Conservation (phyloP, 1,139 yeast genomes). For the Zygosaccharomyces pseudobailii region DNA sequence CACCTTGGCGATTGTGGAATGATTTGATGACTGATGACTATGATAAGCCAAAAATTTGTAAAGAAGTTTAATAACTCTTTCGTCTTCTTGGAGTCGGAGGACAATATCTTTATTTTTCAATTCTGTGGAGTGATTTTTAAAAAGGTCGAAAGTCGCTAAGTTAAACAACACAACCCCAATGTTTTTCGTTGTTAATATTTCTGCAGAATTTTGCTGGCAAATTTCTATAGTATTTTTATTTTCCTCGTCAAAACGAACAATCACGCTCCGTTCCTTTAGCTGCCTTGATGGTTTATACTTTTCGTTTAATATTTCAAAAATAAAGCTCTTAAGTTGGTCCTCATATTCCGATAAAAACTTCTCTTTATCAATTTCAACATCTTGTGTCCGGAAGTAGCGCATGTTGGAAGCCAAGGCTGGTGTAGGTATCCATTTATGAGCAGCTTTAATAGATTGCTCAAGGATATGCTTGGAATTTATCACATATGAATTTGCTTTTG, state of each 20-base stretch:
- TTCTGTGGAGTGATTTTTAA: no score
- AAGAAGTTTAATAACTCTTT: constrained; percentile 10
- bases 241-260: constrained; percentile 2
- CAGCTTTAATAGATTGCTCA: constrained; percentile 3
- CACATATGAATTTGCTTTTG: constrained; percentile 23
- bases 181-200: neutral
- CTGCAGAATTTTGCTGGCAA: neutral
- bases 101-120: constrained; percentile 9
- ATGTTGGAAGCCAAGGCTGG: constrained; percentile 15
- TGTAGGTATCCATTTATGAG: constrained; percentile 16
- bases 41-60: constrained; percentile 13
- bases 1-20: neutral
- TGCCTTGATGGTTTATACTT: neutral
- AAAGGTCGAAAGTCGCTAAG: neutral
- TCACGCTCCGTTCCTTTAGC: constrained; percentile 4
- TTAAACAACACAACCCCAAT: constrained; percentile 3
- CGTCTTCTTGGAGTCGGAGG: constrained; percentile 10
- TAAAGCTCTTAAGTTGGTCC: neutral
- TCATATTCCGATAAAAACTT: neutral
- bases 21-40: neutral
- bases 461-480: constrained; percentile 14
- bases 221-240: neutral
- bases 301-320: neutral
- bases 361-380: constrained; percentile 6
- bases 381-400: constrained; percentile 10